phyloP scores from a whole-genome alignment of 1,284 basidiomycete genomes.

The Papiliotrema flavescens region DNA sequence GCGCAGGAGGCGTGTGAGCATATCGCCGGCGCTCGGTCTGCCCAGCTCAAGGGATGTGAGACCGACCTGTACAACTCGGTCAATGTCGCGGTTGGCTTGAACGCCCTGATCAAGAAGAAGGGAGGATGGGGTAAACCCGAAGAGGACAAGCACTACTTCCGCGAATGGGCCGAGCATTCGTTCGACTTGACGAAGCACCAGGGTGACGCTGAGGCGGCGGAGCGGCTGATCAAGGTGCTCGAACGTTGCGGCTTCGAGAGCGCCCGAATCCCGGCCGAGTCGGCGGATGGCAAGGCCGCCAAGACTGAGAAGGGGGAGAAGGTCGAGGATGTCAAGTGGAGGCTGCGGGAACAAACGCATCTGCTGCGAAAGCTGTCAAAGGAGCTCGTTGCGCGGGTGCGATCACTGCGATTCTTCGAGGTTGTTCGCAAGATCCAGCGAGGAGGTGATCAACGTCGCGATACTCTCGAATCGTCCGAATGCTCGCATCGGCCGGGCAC shows the following conservation, averaged over 20 bases:
- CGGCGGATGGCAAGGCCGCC: slow-evolving; percentile 43
- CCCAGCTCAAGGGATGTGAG: slow-evolving; percentile 75
- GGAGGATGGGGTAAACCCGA: slow-evolving; percentile 19
- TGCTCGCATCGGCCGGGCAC: slow-evolving; percentile 50
- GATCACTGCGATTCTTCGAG: slow-evolving; percentile 84
- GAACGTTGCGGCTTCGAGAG: slow-evolving; percentile 44
- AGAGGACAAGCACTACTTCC: slow-evolving; percentile 35
- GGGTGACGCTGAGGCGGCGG: slow-evolving; percentile 55
- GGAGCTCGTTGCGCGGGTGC: slow-evolving; percentile 80
- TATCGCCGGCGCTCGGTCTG: slow-evolving; percentile 75
- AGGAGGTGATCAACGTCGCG: slow-evolving; percentile 56
- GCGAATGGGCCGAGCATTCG: slow-evolving; percentile 33
- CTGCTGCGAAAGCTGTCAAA: slow-evolving; percentile 75
- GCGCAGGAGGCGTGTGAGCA: slow-evolving; percentile 88
- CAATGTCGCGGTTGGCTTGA: slow-evolving; percentile 58
- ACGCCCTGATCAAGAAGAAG: slow-evolving; percentile 34
- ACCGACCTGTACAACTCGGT: slow-evolving; percentile 66
- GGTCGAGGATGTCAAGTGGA: slow-evolving; percentile 63
- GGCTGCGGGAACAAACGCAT: slow-evolving; percentile 79
- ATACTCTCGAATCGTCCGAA: slow-evolving; percentile 24
- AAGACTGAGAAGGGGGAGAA: slow-evolving; percentile 30
- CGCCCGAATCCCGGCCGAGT: slow-evolving; percentile 18
- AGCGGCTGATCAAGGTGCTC: slow-evolving; percentile 44
- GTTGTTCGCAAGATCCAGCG: slow-evolving; percentile 83
- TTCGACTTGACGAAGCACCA: slow-evolving; percentile 55